Evolutionary conservation across 1,284 basidiomycete species (phyloP).

Genomic region (Puccinia triticina): DNA sequence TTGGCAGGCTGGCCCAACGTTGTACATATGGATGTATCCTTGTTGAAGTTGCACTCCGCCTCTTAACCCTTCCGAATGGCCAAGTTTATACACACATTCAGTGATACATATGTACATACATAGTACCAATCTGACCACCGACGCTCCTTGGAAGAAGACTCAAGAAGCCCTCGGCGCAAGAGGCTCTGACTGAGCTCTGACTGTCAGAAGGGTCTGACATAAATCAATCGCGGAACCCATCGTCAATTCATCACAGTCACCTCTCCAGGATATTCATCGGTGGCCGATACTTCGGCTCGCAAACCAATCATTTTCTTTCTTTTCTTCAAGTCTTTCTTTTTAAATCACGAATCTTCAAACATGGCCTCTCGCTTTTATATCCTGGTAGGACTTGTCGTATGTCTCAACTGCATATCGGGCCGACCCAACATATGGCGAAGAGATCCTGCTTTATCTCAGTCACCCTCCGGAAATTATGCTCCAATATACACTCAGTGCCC

Average conservation of each 20-base stretch:
- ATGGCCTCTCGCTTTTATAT: not conserved
- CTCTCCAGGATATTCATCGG: too few relatives aligned
- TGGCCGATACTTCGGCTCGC: not conserved
- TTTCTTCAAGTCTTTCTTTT: not conserved
- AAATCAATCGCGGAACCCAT: too few relatives aligned
- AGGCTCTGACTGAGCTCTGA: too few relatives aligned
- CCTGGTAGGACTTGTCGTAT: not conserved
- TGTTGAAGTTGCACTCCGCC: too few relatives aligned
- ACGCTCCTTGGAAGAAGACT: too few relatives aligned
- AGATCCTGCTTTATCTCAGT: constrained; percentile 22
- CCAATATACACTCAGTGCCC: constrained; percentile 32
- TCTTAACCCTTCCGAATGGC: too few relatives aligned
- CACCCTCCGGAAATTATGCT: constrained; percentile 45
- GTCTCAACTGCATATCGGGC: not conserved
- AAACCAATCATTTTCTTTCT: not conserved
- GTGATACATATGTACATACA: too few relatives aligned
- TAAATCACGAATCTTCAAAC: not conserved
- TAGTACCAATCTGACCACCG: too few relatives aligned
- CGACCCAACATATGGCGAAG: not conserved
- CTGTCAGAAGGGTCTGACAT: too few relatives aligned
- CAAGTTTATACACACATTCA: too few relatives aligned
- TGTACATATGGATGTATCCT: not conserved
- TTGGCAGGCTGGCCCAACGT: not conserved
- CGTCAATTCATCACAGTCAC: too few relatives aligned
- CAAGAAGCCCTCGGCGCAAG: too few relatives aligned